phyloP scores from a whole-genome alignment of 371 early-diverging fungal genomes.

The Vairimorpha necatrix region DNA sequence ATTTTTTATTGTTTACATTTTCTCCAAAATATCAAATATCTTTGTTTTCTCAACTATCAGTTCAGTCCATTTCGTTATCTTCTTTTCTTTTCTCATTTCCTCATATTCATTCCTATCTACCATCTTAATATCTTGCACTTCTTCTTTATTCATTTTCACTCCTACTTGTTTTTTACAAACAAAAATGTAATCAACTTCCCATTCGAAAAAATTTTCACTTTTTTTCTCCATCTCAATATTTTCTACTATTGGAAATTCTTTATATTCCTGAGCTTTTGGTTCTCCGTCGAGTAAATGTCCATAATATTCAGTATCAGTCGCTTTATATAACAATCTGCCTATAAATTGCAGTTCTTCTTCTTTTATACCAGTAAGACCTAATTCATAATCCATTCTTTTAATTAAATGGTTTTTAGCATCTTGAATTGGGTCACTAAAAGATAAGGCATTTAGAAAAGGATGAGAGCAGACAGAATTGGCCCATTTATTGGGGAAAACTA shows the following conservation, averaged over 20 bases:
- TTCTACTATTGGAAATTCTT: not conserved
- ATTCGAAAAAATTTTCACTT: conserved; percentile 13
- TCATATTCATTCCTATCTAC: conserved; percentile 17
- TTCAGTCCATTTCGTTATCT: conserved; percentile 1
- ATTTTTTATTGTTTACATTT: not conserved
- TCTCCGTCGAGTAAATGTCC: conserved; percentile 13
- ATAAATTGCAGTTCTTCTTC: conserved; percentile 28
- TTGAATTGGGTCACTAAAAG: conserved; percentile 20
- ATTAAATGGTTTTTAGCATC: conserved; percentile 34
- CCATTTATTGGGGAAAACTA: conserved; percentile 40
- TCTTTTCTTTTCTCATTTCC: not conserved
- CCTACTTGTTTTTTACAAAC: conserved; percentile 1
- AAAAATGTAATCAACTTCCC: conserved; percentile 41
- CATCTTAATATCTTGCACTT: conserved; percentile 10
- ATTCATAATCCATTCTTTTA: conserved; percentile 22
- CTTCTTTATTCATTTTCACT: conserved; percentile 3
- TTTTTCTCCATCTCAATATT: not conserved
- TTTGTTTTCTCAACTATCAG: not conserved
- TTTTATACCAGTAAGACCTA: conserved; percentile 13
- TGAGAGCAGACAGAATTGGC: conserved; percentile 46
- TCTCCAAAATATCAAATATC: conserved; percentile 15
- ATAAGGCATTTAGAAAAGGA: conserved; percentile 26
- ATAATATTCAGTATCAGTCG: not conserved
- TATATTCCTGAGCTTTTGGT: conserved; percentile 1
- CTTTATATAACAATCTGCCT: conserved; percentile 31